phyloP scores from a whole-genome alignment of 2,329 filamentous ascomycete species.

The Ophiostoma pallidulum region DNA sequence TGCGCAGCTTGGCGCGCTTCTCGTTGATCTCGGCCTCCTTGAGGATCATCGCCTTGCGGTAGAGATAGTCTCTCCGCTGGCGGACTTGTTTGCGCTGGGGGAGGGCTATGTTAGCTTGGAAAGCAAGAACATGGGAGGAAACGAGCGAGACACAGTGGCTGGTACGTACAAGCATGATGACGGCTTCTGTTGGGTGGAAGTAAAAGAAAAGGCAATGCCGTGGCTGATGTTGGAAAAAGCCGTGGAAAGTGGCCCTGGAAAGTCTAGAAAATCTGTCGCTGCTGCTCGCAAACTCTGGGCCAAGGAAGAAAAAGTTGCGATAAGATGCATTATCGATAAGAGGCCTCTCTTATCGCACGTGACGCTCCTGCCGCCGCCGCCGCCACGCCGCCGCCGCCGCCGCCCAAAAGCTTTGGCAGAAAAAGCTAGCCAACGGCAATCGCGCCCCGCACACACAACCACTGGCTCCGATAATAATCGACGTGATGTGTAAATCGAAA shows the following conservation, averaged over 20 bases:
- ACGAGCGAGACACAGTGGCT: conserved; percentile 22
- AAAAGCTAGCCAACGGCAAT: not conserved
- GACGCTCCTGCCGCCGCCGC: not conserved
- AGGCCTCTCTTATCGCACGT: not conserved
- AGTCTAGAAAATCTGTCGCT: not conserved
- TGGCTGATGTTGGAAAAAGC: not conserved
- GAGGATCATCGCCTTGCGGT: conserved; percentile 76
- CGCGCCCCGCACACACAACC: conserved; percentile 13
- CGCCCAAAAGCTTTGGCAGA: not conserved
- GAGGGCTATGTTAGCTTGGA: too few relatives aligned
- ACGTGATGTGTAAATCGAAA: not conserved
- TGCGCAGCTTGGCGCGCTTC: conserved; percentile 78
- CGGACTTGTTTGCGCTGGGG: conserved; percentile 60
- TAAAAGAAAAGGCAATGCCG: too few relatives aligned
- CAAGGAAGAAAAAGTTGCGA: conserved; percentile 5
- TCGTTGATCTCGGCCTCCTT: conserved; percentile 88
- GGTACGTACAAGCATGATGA: conserved; percentile 17
- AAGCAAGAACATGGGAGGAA: too few relatives aligned
- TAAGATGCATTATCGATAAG: conserved; percentile 12
- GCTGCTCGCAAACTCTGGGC: too few relatives aligned
- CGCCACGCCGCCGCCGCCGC: too few relatives aligned
- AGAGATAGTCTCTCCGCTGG: conserved; percentile 79
- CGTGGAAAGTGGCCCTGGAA: too few relatives aligned
- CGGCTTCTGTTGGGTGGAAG: not conserved
- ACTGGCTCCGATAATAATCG: conserved; percentile 1